A percentile compares a stretch with the other conserved stretches of the same genome.
Conservation (phyloP, 257 asterid genomes). For the Nicotiana tabacum region DNA sequence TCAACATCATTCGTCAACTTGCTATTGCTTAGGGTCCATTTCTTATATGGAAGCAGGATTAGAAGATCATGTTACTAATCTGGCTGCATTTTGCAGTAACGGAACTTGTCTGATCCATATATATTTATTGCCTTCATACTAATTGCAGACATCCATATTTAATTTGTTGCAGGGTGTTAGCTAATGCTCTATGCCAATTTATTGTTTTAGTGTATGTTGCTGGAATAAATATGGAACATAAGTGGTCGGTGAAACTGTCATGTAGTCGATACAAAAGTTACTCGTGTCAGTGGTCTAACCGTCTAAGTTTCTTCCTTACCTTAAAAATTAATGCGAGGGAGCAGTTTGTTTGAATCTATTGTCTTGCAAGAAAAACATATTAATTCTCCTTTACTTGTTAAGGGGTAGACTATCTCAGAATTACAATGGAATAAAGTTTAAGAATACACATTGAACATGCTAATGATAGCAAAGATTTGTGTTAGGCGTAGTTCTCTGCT, state of each 20-base stretch:
- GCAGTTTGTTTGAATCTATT: background rate
- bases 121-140: background rate
- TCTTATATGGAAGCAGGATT: background rate
- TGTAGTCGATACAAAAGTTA: background rate
- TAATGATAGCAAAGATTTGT: background rate
- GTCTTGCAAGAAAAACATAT: background rate
- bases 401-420: background rate
- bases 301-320: background rate
- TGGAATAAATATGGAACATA: background rate
- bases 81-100: background rate
- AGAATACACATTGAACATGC: background rate
- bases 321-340: background rate
- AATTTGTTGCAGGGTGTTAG: background rate
- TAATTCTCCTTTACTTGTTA: background rate
- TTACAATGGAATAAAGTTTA: background rate
- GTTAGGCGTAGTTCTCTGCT: background rate
- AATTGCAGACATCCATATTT: background rate
- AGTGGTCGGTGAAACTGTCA: background rate
- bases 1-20: background rate
- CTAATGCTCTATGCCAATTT: background rate
- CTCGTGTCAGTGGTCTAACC: background rate
- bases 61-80: background rate
- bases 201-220: background rate
- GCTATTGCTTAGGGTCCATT: background rate
- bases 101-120: background rate